Evolutionary conservation across 2,329 filamentous ascomycete species (phyloP), one percentile per base, ranked within the genome.

Genomic region (Pezicula carpinea): DNA sequence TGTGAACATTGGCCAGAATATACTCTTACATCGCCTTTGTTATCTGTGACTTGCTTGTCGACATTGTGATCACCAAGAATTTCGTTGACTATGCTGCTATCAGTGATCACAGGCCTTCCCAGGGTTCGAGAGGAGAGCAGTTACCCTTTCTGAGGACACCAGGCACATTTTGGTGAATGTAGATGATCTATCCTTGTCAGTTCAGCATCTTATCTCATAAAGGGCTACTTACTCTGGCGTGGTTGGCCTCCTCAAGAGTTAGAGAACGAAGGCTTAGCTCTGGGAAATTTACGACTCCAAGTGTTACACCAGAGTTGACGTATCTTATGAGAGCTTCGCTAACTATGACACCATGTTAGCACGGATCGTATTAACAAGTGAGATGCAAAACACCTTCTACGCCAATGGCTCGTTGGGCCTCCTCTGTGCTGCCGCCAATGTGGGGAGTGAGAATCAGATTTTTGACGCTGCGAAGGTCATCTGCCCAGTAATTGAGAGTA

Each of bases 1-100:
- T 29, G 26, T 11, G 26, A 39, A 21, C 6, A 15, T 23, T 23
- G 13, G 23, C 26, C 7, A 19, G 15, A 40, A 15, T 8, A n/a
- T 7, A 14, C 33, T 58, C 77, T 55, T 70, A 88, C 85, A 65
- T 97, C 92, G 58, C 90, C 92, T 72, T 85, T 86, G 70, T 87
- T 95, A 67, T 97, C 93, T 43, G 89, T 93, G 74, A 95, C 97
- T 71, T 99, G 93, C 77, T 97, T 97, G 73, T 96, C 92, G 59
- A 99, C 91, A 67, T 99, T 99, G 75, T 99, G 91, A 62, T 95
- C 84, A 36, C 87, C 88, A 40, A 99, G 78, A 53, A 97, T 89
- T 62, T 93, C 88, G 75, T 99, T 99, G 56, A 99, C 93, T 84
- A 53, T 40, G 8, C 5, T 32, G 31, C 11, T 36, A 39, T 46